A percentile compares a stretch with the other conserved stretches of the same genome.
phyloP scores from a whole-genome alignment of 2,329 filamentous ascomycete genomes.

The Metarhizium rileyi region DNA sequence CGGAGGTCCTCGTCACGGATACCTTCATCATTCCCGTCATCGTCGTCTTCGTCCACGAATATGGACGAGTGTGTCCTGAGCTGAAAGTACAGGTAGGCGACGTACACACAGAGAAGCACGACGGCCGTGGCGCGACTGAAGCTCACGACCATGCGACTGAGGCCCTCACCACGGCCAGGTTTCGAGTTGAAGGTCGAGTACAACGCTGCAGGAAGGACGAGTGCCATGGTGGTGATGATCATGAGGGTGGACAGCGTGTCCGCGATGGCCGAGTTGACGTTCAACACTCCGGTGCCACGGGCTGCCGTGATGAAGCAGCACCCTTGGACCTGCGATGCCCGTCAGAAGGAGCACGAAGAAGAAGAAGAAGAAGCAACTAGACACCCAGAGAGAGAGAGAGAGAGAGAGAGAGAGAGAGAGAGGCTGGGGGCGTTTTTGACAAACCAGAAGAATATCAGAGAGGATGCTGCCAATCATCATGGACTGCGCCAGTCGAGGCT shows the following conservation, averaged over 20 bases:
- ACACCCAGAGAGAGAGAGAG: too few species aligned
- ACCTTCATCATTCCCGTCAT: not conserved
- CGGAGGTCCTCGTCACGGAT: not conserved
- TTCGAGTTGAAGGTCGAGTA: constrained; percentile 5
- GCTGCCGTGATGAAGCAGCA: constrained; percentile 11
- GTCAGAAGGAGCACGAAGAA: not conserved
- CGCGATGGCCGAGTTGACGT: constrained; percentile 10
- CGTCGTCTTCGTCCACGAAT: constrained; percentile 7
- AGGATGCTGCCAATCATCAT: constrained; percentile 12
- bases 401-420: not conserved
- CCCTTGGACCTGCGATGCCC: constrained; percentile 7
- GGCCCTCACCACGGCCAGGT: not conserved
- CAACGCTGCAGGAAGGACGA: constrained; percentile 9
- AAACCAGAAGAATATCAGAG: constrained; percentile 10
- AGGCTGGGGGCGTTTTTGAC: not conserved
- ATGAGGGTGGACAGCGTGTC: constrained; percentile 11
- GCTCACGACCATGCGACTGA: constrained; percentile 7
- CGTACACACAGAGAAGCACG: constrained; percentile 9
- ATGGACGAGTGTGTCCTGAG: constrained; percentile 10
- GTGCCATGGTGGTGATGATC: constrained; percentile 11
- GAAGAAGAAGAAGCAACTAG: not conserved
- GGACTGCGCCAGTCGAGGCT: constrained; percentile 9
- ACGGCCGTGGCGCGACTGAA: constrained; percentile 10
- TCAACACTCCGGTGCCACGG: constrained; percentile 8
- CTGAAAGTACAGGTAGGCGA: constrained; percentile 10